Evolutionary conservation across 2,329 filamentous ascomycete genomes (phyloP).

Genomic region (Nemania diffusa): DNA sequence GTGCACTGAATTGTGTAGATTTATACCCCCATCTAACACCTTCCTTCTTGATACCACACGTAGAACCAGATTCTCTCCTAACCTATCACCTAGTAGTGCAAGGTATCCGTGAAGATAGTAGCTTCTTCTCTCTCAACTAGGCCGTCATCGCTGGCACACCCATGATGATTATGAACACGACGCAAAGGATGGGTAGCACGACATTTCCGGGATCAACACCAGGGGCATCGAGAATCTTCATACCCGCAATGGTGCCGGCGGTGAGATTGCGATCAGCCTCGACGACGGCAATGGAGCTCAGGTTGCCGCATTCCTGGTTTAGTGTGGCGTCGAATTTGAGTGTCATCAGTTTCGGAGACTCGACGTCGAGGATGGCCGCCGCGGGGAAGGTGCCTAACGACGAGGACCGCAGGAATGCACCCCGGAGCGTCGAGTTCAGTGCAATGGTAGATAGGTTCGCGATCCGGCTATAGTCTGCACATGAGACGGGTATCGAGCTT

Average conservation of each 20-base stretch:
- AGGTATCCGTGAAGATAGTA: not conserved
- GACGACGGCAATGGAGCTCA: constrained; percentile 55
- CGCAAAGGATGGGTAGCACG: constrained; percentile 39
- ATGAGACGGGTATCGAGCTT: constrained; percentile 40
- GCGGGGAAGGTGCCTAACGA: constrained; percentile 54
- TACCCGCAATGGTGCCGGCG: constrained; percentile 52
- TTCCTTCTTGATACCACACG: not conserved
- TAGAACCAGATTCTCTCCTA: not conserved
- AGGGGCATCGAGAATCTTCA: constrained; percentile 49
- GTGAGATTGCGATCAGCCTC: constrained; percentile 59
- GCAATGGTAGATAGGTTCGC: constrained; percentile 61
- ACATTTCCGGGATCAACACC: constrained; percentile 44
- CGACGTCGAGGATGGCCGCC: constrained; percentile 55
- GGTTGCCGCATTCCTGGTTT: constrained; percentile 58
- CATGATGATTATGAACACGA: constrained; percentile 43
- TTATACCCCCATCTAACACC: not conserved
- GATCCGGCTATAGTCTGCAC: constrained; percentile 56
- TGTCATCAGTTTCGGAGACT: constrained; percentile 51
- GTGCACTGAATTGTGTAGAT: not conserved
- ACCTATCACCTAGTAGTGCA: not conserved
- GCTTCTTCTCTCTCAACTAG: constrained; percentile 22
- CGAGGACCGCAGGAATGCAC: constrained; percentile 57
- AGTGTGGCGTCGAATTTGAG: constrained; percentile 54
- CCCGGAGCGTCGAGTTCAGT: constrained; percentile 57
- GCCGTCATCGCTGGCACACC: constrained; percentile 41